These are phyloP conservation scores for Geotrichum klebahnii DNA, from an alignment of 1,139 yeast genomes.

Conservation along the genomic window DNA sequence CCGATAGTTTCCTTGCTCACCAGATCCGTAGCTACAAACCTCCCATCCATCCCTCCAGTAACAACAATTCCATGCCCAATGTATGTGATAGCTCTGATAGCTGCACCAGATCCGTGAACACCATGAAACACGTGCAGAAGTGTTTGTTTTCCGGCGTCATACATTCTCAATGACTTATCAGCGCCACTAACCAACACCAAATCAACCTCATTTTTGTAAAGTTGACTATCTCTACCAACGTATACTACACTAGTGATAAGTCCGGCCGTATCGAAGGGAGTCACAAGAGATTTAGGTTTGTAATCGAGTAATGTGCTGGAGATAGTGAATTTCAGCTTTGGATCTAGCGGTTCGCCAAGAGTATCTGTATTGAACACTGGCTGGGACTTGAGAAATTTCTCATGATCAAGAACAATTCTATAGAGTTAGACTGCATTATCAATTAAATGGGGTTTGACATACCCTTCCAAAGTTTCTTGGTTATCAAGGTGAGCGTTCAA, in stretches of 20 bases:
- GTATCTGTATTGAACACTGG: conserved; percentile 17
- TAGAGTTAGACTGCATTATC: neutral
- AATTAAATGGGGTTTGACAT: neutral
- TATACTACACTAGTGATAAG: conserved; percentile 12
- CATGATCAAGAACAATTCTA: conserved; percentile 20
- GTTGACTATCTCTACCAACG: neutral
- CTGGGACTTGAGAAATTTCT: conserved; percentile 13
- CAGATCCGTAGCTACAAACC: conserved; percentile 15
- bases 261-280: conserved; percentile 16
- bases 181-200: conserved; percentile 12
- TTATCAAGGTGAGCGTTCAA: neutral
- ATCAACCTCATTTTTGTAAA: neutral
- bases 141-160: neutral
- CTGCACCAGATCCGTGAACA: conserved; percentile 17
- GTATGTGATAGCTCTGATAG: conserved; percentile 11
- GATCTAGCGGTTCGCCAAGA: conserved; percentile 6
- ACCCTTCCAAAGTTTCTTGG: conserved; percentile 14
- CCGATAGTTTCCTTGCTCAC: conserved; percentile 10
- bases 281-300: neutral
- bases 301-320: neutral
- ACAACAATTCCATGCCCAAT: conserved; percentile 9
- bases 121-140: conserved; percentile 11
- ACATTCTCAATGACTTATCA: conserved; percentile 17
- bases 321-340: conserved; percentile 1
- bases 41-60: conserved; percentile 22